A percentile compares a stretch with the other conserved stretches of the same genome.
Conservation (phyloP, 2,329 filamentous ascomycete species). For the Xylaria multiplex region DNA sequence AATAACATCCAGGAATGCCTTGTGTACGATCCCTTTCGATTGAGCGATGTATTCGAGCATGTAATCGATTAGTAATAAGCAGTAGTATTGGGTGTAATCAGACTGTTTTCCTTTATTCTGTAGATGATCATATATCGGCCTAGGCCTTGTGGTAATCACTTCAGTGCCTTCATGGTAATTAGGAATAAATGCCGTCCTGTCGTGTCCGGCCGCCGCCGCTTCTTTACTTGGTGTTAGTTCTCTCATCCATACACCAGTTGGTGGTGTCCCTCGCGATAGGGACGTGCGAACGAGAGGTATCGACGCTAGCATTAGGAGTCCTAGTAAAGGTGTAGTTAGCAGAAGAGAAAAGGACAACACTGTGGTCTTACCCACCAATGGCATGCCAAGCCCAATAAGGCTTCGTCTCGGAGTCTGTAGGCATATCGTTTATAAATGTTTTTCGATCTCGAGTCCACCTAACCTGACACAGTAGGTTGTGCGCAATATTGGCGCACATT, state of each 20-base stretch:
- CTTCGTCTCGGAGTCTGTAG: too few species aligned
- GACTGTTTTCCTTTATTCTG: too few species aligned
- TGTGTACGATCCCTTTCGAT: too few species aligned
- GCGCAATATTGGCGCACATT: not conserved
- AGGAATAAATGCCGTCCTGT: not conserved
- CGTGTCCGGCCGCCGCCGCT: slow-evolving; percentile 5
- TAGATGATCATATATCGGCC: too few species aligned
- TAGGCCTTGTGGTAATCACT: too few species aligned
- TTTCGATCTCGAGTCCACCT: too few species aligned
- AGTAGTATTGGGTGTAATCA: too few species aligned
- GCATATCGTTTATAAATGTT: too few species aligned
- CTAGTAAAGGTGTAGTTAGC: not conserved
- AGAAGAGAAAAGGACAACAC: not conserved
- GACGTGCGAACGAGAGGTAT: not conserved
- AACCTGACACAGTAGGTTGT: not conserved
- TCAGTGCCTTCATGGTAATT: too few species aligned
- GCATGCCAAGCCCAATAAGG: not conserved
- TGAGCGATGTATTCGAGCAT: too few species aligned
- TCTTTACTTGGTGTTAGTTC: not conserved
- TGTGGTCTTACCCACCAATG: not conserved
- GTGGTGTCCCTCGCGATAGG: not conserved
- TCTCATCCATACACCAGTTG: accelerated
- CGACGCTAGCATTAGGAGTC: slow-evolving; percentile 25
- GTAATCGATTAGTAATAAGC: too few species aligned
- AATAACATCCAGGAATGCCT: too few species aligned